Percentiles rank a stretch among this genome's conserved stretches.
Conservation (phyloP, 768 basidiomycete species). For the Daedaleopsis sinensis region DNA sequence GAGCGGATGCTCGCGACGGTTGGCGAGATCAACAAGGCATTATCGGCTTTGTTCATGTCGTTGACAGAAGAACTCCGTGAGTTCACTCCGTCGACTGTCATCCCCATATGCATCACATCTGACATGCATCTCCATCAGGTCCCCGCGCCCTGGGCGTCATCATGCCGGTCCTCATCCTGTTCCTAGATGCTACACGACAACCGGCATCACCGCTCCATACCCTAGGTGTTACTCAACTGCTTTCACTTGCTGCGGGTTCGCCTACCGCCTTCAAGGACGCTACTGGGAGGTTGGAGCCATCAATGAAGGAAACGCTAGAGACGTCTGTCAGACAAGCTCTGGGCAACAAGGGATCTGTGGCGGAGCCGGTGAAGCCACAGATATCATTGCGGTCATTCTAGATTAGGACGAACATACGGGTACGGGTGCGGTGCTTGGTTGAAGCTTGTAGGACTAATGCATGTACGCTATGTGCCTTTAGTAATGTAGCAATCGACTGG, state of each 20-base stretch:
- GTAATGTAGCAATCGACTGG: conserved; percentile 22
- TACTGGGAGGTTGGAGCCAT: conserved; percentile 62
- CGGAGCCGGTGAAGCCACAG: conserved; percentile 61
- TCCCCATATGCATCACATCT: not conserved
- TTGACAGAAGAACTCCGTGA: conserved; percentile 64
- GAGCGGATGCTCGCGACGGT: conserved; percentile 65
- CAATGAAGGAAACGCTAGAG: conserved; percentile 68
- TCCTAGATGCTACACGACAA: conserved; percentile 57
- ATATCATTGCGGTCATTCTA: conserved; percentile 77
- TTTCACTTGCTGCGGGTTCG: conserved; percentile 70
- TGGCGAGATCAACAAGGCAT: conserved; percentile 82
- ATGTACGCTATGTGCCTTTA: conserved; percentile 21
- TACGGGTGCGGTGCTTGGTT: conserved; percentile 1
- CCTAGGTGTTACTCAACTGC: conserved; percentile 65
- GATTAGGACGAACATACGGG: conserved; percentile 15
- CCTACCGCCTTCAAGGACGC: conserved; percentile 87
- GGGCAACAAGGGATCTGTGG: conserved; percentile 40
- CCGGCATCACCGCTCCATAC: conserved; percentile 51
- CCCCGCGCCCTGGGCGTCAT: conserved; percentile 69
- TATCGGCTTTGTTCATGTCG: conserved; percentile 62
- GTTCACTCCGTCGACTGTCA: conserved; percentile 30
- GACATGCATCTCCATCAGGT: conserved; percentile 43
- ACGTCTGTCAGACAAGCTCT: conserved; percentile 77
- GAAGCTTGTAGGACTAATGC: conserved; percentile 16
- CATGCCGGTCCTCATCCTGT: conserved; percentile 72